Percentiles rank a stretch among this genome's conserved stretches.
phyloP scores from a whole-genome alignment of 331 rosid species.

The Erythrophleum ivorense region DNA sequence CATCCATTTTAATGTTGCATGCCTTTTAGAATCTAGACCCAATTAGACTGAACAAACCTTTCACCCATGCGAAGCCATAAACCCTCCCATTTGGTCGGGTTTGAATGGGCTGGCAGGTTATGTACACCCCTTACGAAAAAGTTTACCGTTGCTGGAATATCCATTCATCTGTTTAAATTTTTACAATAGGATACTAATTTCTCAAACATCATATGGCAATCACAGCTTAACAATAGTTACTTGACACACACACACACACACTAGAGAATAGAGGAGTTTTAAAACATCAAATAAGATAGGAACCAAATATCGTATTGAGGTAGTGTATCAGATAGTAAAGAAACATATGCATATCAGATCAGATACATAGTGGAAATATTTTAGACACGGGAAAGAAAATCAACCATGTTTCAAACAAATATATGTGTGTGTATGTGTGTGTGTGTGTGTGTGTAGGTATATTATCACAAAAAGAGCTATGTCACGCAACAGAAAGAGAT shows the following conservation, averaged over 20 bases:
- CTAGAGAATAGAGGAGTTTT: background rate
- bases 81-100: background rate
- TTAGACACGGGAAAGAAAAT: background rate
- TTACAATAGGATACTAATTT: constrained; percentile 7
- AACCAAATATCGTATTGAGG: background rate
- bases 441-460: background rate
- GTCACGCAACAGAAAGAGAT: too few relatives aligned
- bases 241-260: background rate
- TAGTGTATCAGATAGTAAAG: background rate
- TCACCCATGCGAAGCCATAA: background rate
- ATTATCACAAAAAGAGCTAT: background rate
- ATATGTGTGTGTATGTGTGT: too few relatives aligned
- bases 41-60: background rate
- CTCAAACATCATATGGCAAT: constrained; percentile 20
- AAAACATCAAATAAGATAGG: background rate
- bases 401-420: background rate
- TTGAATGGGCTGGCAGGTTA: background rate
- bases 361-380: background rate
- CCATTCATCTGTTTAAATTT: constrained; percentile 10
- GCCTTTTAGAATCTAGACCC: background rate
- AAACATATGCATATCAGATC: background rate
- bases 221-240: constrained; percentile 22
- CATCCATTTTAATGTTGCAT: too few relatives aligned
- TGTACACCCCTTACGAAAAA: background rate
- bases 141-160: constrained; percentile 2